Evolutionary conservation across 2,329 filamentous ascomycete genomes (phyloP), one percentile per base, ranked within the genome.

Genomic region (Hymenoscyphus occultus): DNA sequence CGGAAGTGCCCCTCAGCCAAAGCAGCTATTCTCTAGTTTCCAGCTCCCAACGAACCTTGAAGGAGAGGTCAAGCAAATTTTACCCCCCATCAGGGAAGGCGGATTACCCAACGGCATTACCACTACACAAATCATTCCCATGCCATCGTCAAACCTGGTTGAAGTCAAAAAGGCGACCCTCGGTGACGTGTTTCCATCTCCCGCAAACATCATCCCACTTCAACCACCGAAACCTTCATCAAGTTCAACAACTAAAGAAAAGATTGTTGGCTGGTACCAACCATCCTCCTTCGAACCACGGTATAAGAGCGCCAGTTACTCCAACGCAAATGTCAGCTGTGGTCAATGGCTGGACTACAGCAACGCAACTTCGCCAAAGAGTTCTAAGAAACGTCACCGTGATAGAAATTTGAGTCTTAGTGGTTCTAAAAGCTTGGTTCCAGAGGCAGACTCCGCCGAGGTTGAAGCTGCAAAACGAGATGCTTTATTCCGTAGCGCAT

Each of bases 11-110:
- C 87, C 89, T 1, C 87, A 87, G 57, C 84, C 90, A 42, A 89
- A 88, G 71, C 90, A 94, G 66, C 81, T 97, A 3, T 97, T 95
- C 76, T 96, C 94, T 3, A 96, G 93, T 76, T 80, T 97, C 60
- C 91, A 90, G 69, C 82, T 84, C 63, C 78, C 80, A 13, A 67
- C 73, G 1, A 76, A 78, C 40, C 72, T 80, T 56, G 75, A 77
- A 1, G 72, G 72, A 40, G 70, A 71, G 58, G 63, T 64, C 10
- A 69, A 73, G 48, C 71, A 73, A 10, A 65, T 72, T 16, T 63
- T 76, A 65, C 78, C 77, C 59, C 79, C 83, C 12, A 78, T 92
- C 10, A 83, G 85, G 61, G 89, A 92, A 72, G 81, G 83, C 45
- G 84, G 81, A 22, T 79, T 97, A 32, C 93, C 93, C 0, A 88